phyloP scores from a whole-genome alignment of 257 asterid genomes.

The Phtheirospermum japonicum region DNA sequence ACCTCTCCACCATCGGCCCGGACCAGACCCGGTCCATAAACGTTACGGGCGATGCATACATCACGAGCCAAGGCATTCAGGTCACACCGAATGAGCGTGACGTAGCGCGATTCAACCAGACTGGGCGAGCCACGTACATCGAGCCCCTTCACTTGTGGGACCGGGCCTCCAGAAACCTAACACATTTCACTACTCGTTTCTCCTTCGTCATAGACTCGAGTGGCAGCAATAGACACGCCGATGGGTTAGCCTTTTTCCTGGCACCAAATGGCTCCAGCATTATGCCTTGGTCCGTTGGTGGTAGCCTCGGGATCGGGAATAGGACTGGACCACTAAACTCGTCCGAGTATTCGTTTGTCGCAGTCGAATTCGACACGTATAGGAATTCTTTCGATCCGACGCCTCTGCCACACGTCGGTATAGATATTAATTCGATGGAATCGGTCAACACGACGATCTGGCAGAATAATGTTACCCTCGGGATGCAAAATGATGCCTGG shows the following conservation, averaged over 20 bases:
- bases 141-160: conserved; percentile 37
- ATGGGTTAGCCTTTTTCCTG: conserved; percentile 30
- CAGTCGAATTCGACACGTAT: conserved; percentile 46
- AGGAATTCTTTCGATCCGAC: conserved; percentile 28
- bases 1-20: neutral
- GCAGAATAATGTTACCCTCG: conserved; percentile 12
- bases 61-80: conserved; percentile 31
- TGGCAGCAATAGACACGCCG: neutral
- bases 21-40: conserved; percentile 4
- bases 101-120: neutral
- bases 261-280: conserved; percentile 19
- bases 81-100: conserved; percentile 30
- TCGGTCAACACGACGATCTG: conserved; percentile 12
- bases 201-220: conserved; percentile 23
- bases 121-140: conserved; percentile 36
- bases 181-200: conserved; percentile 37
- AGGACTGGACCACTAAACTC: neutral
- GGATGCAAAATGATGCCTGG: conserved; percentile 28
- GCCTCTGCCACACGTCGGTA: conserved; percentile 28
- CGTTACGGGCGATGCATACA: conserved; percentile 27
- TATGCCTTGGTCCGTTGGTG: conserved; percentile 13
- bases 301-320: conserved; percentile 32
- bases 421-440: conserved; percentile 30
- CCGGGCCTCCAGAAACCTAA: conserved; percentile 15
- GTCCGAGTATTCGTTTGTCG: conserved; percentile 32